Evolutionary conservation across 2,329 filamentous ascomycete genomes (phyloP).

Genomic region (Apiospora sp.): DNA sequence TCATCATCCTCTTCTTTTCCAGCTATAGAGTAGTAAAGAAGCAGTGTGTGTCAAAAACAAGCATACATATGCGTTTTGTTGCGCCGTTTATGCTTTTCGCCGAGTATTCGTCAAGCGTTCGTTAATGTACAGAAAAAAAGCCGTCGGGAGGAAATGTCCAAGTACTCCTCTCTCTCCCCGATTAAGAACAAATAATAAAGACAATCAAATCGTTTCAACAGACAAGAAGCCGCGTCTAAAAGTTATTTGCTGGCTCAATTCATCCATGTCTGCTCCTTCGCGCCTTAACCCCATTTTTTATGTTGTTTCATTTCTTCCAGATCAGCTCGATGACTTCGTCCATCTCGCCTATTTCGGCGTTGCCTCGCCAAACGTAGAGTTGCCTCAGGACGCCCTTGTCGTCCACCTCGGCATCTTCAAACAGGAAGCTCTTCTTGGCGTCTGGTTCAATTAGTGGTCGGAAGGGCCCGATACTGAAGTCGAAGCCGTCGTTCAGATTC

Average conservation of each 20-base stretch:
- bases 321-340: constrained; percentile 59
- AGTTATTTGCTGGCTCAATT: not conserved
- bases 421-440: constrained; percentile 60
- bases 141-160: constrained; percentile 1
- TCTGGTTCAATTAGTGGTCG: constrained; percentile 45
- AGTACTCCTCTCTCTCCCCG: not conserved
- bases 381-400: constrained; percentile 57
- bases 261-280: not conserved
- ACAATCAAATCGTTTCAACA: constrained; percentile 2
- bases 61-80: not conserved
- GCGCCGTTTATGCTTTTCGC: constrained; percentile 16
- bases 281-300: not conserved
- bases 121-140: constrained; percentile 16
- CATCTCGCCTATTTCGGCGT: constrained; percentile 48
- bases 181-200: constrained; percentile 1
- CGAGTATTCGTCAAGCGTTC: constrained; percentile 4
- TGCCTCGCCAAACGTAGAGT: constrained; percentile 58
- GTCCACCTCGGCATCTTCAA: constrained; percentile 54
- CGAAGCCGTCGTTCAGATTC: constrained; percentile 54
- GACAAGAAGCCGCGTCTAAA: not conserved
- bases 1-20: constrained; percentile 8
- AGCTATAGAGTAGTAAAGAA: constrained; percentile 4
- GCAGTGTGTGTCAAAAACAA: not conserved
- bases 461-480: constrained; percentile 63
- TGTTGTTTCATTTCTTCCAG: constrained; percentile 49